Conservation (phyloP, 2,329 filamentous ascomycete species). For the Pseudogymnoascus sp. region DNA sequence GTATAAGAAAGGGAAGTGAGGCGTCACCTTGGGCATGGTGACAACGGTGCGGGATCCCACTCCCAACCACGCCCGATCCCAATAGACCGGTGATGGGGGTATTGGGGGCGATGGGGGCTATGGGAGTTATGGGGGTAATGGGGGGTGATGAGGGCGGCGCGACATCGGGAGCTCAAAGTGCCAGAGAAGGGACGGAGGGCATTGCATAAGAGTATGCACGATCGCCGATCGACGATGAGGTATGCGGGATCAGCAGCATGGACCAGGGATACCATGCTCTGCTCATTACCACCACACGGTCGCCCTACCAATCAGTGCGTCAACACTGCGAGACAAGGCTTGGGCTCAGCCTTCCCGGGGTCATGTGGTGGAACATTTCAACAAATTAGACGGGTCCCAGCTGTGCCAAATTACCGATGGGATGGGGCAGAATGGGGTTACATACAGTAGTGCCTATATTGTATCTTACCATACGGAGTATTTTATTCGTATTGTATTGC, state of each 20-base stretch:
- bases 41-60: neutral
- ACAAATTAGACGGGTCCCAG: neutral
- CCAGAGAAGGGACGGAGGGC: neutral
- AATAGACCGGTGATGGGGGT: neutral
- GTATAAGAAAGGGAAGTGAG: neutral
- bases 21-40: neutral
- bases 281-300: slow-evolving; percentile 1
- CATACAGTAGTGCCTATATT: neutral
- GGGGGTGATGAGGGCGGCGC: neutral
- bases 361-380: neutral
- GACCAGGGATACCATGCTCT: slow-evolving; percentile 7
- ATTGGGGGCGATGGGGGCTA: neutral
- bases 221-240: slow-evolving; percentile 6
- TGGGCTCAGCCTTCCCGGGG: slow-evolving; percentile 4
- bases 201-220: neutral
- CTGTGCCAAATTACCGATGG: slow-evolving; percentile 2
- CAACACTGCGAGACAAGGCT: neutral
- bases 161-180: slow-evolving; percentile 3
- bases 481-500: neutral
- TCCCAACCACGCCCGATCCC: neutral
- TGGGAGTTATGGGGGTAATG: neutral
- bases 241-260: slow-evolving; percentile 2
- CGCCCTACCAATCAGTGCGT: slow-evolving; percentile 5
- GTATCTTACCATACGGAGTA: neutral
- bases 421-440: neutral